phyloP scores from a whole-genome alignment of 768 basidiomycete genomes.

The Holtermanniella nyarrowii region DNA sequence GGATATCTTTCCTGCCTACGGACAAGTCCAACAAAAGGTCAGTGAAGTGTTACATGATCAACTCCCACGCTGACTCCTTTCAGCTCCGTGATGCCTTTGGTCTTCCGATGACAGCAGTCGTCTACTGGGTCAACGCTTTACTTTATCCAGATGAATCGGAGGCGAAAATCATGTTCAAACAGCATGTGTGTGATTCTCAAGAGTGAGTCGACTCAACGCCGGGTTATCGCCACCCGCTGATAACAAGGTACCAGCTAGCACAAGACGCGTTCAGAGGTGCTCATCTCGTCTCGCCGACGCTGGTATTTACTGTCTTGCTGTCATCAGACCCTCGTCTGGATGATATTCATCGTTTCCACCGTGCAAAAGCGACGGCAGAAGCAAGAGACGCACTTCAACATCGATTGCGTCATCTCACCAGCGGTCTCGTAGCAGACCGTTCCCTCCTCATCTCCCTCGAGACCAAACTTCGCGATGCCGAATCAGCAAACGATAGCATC shows the following conservation, averaged over 20 bases:
- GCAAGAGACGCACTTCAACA: conserved; percentile 11
- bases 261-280: conserved; percentile 18
- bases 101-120: conserved; percentile 30
- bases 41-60: conserved; percentile 3
- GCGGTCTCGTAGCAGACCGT: conserved; percentile 13
- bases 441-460: conserved; percentile 24
- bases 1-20: conserved; percentile 29
- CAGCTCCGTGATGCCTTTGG: conserved; percentile 34
- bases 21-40: conserved; percentile 31
- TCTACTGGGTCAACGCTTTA: conserved; percentile 35
- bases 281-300: conserved; percentile 23
- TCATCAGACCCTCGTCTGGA: conserved; percentile 33
- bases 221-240: neutral
- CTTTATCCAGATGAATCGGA: conserved; percentile 29
- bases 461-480: conserved; percentile 12
- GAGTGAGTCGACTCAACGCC: conserved; percentile 32
- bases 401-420: conserved; percentile 9
- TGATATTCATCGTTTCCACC: conserved; percentile 32
- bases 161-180: conserved; percentile 36
- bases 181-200: conserved; percentile 28
- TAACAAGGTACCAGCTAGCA: conserved; percentile 32
- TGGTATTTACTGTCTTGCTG: conserved; percentile 35
- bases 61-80: neutral
- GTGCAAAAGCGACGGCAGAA: conserved; percentile 15
- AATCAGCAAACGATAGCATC: conserved; percentile 11